phyloP scores from a whole-genome alignment of 2,329 filamentous ascomycete genomes.

The Fusarium humuli region DNA sequence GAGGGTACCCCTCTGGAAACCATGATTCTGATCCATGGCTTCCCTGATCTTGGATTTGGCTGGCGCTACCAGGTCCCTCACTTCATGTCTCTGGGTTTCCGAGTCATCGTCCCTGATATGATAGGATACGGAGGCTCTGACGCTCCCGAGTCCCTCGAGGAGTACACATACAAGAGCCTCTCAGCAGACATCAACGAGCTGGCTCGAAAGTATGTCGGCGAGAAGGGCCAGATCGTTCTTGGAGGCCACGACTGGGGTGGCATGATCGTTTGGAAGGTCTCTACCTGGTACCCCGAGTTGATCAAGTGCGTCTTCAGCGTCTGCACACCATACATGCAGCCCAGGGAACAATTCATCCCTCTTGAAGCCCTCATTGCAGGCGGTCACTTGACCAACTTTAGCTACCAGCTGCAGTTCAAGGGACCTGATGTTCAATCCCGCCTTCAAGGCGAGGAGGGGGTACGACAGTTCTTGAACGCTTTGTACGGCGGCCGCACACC shows the following conservation, averaged over 20 bases:
- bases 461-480: constrained; percentile 76
- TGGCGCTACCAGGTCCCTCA: constrained; percentile 92
- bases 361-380: constrained; percentile 69
- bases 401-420: constrained; percentile 85
- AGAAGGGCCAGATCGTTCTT: constrained; percentile 72
- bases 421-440: constrained; percentile 72
- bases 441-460: constrained; percentile 68
- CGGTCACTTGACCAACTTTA: constrained; percentile 73
- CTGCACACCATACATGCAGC: constrained; percentile 79
- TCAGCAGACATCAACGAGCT: constrained; percentile 81
- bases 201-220: constrained; percentile 64
- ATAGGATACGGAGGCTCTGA: constrained; percentile 86
- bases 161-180: constrained; percentile 79
- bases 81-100: constrained; percentile 76
- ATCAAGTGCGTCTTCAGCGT: constrained; percentile 81
- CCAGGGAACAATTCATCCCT: constrained; percentile 63
- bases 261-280: constrained; percentile 77
- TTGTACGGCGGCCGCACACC: constrained; percentile 75
- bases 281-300: constrained; percentile 78
- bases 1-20: constrained; percentile 58
- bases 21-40: constrained; percentile 76
- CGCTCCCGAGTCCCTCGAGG: constrained; percentile 69
- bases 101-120: constrained; percentile 87
- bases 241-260: constrained; percentile 97
- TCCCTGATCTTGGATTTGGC: constrained; percentile 83